Percentiles rank a stretch among this genome's conserved stretches.
These are phyloP conservation scores for Serendipita indica DNA, from an alignment of 768 basidiomycete genomes.

Conservation along the genomic window DNA sequence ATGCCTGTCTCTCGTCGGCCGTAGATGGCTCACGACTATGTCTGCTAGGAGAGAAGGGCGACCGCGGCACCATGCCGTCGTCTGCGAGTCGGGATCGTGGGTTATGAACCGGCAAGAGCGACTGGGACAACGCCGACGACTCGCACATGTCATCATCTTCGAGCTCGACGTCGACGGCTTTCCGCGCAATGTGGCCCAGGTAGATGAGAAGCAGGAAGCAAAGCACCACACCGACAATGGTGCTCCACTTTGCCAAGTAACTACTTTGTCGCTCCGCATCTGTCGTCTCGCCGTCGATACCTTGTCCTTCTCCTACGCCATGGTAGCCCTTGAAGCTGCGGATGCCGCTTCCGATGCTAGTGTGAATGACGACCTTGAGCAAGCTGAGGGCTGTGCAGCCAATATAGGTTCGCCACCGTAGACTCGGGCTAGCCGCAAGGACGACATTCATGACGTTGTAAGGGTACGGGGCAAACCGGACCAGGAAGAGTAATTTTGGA, in stretches of 20 bases:
- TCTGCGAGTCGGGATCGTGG: too few species aligned
- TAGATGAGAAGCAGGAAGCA: slow-evolving; percentile 68
- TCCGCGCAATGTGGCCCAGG: slow-evolving; percentile 62
- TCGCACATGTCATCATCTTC: slow-evolving; percentile 23
- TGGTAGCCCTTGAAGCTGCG: slow-evolving; percentile 67
- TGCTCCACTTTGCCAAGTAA: slow-evolving; percentile 41
- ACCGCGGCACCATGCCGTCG: background rate
- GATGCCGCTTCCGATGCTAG: slow-evolving; percentile 71
- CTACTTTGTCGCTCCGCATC: slow-evolving; percentile 33
- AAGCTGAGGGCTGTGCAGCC: slow-evolving; percentile 68
- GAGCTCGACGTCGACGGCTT: slow-evolving; percentile 41
- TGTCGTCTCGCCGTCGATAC: slow-evolving; percentile 17
- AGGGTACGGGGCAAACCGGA: slow-evolving; percentile 82
- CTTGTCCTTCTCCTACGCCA: slow-evolving; percentile 17
- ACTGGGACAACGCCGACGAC: background rate
- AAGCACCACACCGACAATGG: slow-evolving; percentile 50
- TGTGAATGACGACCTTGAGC: slow-evolving; percentile 84
- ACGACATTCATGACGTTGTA: slow-evolving; percentile 95
- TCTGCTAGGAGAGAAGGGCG: background rate
- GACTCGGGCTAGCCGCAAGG: slow-evolving; percentile 70
- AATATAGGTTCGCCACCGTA: slow-evolving; percentile 65
- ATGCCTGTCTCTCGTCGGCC: background rate
- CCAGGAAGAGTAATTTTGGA: slow-evolving; percentile 77
- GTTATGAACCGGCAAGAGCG: background rate
- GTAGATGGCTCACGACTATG: background rate